These are phyloP conservation scores for Calonectria henricotiae DNA, from an alignment of 2,329 filamentous ascomycete genomes.

Conservation along the genomic window DNA sequence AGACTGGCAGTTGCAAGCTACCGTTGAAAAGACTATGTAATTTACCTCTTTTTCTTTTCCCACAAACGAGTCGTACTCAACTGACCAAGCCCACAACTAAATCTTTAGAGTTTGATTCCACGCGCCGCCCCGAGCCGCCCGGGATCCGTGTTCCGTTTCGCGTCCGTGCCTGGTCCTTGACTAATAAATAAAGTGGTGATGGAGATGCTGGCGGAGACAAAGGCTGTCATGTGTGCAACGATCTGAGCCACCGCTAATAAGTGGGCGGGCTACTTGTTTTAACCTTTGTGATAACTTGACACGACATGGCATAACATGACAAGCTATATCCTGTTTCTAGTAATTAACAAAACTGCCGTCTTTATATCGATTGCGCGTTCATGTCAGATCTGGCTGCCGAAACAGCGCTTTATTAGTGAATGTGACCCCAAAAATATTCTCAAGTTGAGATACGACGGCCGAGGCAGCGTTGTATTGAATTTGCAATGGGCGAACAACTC, in stretches of 20 bases:
- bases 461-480: background rate
- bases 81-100: background rate
- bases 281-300: background rate
- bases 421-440: background rate
- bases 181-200: constrained; percentile 1
- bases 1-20: background rate
- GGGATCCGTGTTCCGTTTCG: constrained; percentile 17
- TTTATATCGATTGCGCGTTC: background rate
- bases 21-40: background rate
- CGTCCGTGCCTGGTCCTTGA: constrained; percentile 28
- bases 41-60: background rate
- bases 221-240: background rate
- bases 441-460: background rate
- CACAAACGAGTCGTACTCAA: background rate
- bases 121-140: constrained; percentile 29
- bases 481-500: background rate
- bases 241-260: background rate
- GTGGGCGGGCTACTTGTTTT: background rate
- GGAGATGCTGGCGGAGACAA: background rate
- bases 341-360: background rate
- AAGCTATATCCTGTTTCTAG: background rate
- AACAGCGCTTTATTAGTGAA: background rate
- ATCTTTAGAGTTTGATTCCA: constrained; percentile 30
- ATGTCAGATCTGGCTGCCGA: background rate
- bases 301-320: background rate